Base-by-base conservation (phyloP, 2,329 filamentous ascomycete species). In the Pseudomassariella vexata region DNA sequence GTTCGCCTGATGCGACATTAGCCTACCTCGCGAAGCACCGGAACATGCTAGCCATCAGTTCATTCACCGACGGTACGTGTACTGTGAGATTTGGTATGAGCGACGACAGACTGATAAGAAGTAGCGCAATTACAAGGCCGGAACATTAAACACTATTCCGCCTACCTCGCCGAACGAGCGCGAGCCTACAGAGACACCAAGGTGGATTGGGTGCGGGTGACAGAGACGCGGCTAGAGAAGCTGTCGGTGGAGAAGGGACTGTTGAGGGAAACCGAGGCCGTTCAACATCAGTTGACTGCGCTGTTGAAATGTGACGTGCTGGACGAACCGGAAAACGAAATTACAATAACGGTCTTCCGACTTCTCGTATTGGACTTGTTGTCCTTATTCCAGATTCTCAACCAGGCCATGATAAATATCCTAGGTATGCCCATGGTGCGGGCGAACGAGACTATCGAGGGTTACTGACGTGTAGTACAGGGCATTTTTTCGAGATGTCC, bases 401-500 rank as follows among this genome's bases (percentile, higher is more conserved):
- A 98, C 53, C 88, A 95, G 61, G 92, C 86, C 29, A 85, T 95
- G 53, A 98, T 98, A 62, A 95, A 94, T 59, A 87, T 98, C 38
- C 67, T 98, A 36, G 87, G n/a, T n/a, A n/a, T n/a, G n/a, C n/a
- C n/a, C n/a, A n/a, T n/a, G n/a, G n/a, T 90, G 94, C 67, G 44
- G 77, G 52, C 7, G 9, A 10, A 20, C n/a, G n/a, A n/a, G n/a
- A 29, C 14, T 19, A n/a, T 19, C 4, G 5, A 22, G 36, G 22
- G 28, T 49, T 54, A 28, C 53, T 41, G 8, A 25, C 16, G 19
- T 34, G 15, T 41, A 94, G 88, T n/a, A n/a, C n/a, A n/a, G n/a
- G 92, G 48, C 86, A 94, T 59, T 98, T 96, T 60, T 98, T 98
- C 50, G 92, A 98, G 63, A 90, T 98, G 83, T 95, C 92, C 30